Evolutionary conservation across 129 eudicot species (phyloP), one percentile per base, ranked within the genome.

Genomic region (Erigeron canadensis): DNA sequence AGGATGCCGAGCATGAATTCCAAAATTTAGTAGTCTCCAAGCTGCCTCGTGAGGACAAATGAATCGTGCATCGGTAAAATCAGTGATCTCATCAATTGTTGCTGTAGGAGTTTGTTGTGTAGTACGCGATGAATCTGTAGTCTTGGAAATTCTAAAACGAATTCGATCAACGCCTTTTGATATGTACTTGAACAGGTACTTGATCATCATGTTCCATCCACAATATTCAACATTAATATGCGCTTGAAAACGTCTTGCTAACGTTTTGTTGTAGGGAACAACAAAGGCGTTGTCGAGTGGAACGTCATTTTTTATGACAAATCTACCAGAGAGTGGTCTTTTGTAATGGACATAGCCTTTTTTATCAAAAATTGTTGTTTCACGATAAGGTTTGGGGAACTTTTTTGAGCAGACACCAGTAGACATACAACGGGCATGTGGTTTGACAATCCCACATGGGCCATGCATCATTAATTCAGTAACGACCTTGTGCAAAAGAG

Each of bases 1-100:
- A 3, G 45, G 66, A 10, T 61, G 4, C 8, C 79, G 16, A 10
- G 44, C 7, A 17, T 81, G 75, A 4, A 77, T 77, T 0, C 47
- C 67, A 38, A 54, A 81, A 2, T 40, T 58, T 1, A 65, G 65
- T 0, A 77, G 21, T 8, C 82, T 40, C 82, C 82, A 81, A 2
- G 79, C 67, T 0, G 69, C 73, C 7, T 82, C 76, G 43, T 58
- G 71, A 0, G 73, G 67, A 4, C 76, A 82, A 0, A 77, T 22
- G 48, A 38, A 63, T 15, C 67, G 4, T 4, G 76, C 66, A 11
- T 82, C 77, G 1, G 71, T 45, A 21, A 28, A 55, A 7, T n/a
- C 56, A 6, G 46, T 37, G 0, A 81, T 47, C 13, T 81, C 85
- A 50, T 81, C 73, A 7, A 56, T 38, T 28, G n/a, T n/a, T n/a